Percentiles rank a stretch among this genome's conserved stretches.
These are phyloP conservation scores for Acanthamoeba lenticulata DNA, from an alignment of 208 protist species.

Conservation along the genomic window DNA sequence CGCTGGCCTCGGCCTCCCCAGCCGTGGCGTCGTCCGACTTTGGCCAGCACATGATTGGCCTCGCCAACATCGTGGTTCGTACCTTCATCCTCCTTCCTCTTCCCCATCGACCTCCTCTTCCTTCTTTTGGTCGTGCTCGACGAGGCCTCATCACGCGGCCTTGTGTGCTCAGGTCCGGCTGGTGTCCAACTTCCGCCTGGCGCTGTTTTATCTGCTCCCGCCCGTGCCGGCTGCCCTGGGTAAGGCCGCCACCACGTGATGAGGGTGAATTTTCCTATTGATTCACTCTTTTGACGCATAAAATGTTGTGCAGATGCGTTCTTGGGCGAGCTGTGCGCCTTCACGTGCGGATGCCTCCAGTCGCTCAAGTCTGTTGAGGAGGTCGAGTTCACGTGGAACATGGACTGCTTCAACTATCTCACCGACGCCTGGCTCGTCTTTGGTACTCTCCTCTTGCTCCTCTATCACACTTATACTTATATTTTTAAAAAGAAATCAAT, in stretches of 20 bases:
- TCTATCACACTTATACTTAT: not conserved
- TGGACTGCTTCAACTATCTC: conserved; percentile 58
- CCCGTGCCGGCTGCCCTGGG: not conserved
- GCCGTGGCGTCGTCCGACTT: not conserved
- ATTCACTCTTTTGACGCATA: not conserved
- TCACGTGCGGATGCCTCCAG: not conserved
- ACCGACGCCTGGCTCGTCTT: conserved; percentile 47
- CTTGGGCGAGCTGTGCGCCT: conserved; percentile 12
- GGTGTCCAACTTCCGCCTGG: conserved; percentile 15
- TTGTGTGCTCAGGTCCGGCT: not conserved
- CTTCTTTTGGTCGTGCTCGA: no score
- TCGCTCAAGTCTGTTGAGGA: conserved; percentile 33
- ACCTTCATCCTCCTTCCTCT: not conserved
- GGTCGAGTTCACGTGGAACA: conserved; percentile 24
- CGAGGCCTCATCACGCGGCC: no score
- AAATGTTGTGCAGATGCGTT: not conserved
- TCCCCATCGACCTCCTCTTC: not conserved
- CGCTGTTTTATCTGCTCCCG: not conserved
- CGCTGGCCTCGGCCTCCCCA: not conserved
- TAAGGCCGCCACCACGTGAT: no score
- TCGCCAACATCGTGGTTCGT: conserved; percentile 17
- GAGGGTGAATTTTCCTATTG: not conserved
- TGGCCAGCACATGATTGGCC: conserved; percentile 11
- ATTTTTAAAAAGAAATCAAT: not conserved
- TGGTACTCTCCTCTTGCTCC: not conserved